Evolutionary conservation across 441 rosid species (phyloP), one percentile per base, ranked within the genome.

Genomic region (Populus tomentosa): DNA sequence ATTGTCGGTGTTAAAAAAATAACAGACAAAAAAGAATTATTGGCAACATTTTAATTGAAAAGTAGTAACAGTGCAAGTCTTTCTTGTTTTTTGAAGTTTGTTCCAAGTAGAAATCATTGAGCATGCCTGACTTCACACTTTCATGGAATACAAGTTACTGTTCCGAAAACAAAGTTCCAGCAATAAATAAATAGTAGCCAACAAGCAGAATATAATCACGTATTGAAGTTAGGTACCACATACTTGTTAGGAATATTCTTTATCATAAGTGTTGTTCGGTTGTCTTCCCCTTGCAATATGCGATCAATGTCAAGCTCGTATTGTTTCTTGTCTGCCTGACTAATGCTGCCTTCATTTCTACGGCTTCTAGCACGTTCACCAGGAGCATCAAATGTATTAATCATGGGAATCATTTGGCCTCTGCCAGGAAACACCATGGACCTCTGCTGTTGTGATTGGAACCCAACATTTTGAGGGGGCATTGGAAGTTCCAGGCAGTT

Each of bases 201-300:
- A 24, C 24, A 38, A 62, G 10, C 8, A 18, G 8, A 64, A 32
- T 66, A 65, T 68, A 10, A 61, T 23, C 33, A 14, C 36, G 61
- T 35, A 61, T 35, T 59, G 40, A 46, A 78, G 70, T 67, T 40
- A 65, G 11, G 63, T 64, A 77, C n/a, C 71, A 79, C 89, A 13
- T 89, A 91, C 94, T 91, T 91, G 89, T 91, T 91, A 62, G 96
- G 96, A 79, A 91, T 91, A 69, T 90, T 91, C 91, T 90, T 91
- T 77, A 91, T 87, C 96, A 90, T 91, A 68, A 91, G 84, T 8
- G 96, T 91, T 32, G 96, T 90, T 61, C 94, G 81, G 72, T 61
- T 86, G 81, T 91, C 96, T 80, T 88, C 90, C 77, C 94, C 94
- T 61, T 64, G 82, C 66, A 81, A 42, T 75, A 91, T 88, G 81